phyloP scores from a whole-genome alignment of 768 basidiomycete genomes.

The Chalciporus pseudorubinellus region DNA sequence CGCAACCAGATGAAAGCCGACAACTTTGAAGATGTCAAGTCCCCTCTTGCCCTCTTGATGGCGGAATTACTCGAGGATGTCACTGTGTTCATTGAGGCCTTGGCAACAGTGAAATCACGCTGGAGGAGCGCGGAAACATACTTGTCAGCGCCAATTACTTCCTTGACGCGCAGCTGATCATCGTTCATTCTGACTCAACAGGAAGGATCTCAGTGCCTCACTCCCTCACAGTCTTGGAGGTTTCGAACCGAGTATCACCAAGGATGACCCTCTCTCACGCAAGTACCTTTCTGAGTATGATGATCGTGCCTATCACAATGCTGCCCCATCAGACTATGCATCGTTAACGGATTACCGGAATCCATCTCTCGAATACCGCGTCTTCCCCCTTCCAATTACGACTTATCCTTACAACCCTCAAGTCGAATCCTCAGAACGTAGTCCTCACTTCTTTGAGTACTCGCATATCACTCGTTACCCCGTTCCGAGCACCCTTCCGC shows the following conservation, averaged over 20 bases:
- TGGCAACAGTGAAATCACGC: conserved; percentile 26
- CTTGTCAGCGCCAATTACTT: conserved; percentile 31
- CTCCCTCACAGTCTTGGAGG: conserved; percentile 26
- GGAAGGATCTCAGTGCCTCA: conserved; percentile 28
- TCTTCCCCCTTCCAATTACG: conserved; percentile 7
- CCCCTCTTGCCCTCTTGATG: conserved; percentile 28
- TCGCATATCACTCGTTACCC: conserved; percentile 28
- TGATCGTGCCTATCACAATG: conserved; percentile 6
- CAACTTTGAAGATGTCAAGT: conserved; percentile 28
- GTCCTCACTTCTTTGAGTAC: conserved; percentile 27
- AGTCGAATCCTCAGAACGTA: conserved; percentile 8
- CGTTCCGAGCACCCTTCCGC: conserved; percentile 21
- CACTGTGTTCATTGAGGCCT: conserved; percentile 27
- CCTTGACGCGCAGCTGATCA: conserved; percentile 12
- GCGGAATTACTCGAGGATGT: conserved; percentile 31
- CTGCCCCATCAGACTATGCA: conserved; percentile 15
- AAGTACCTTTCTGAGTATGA: conserved; percentile 9
- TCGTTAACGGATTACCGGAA: conserved; percentile 13
- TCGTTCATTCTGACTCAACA: conserved; percentile 33
- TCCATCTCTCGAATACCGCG: conserved; percentile 13
- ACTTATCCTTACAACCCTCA: conserved; percentile 13
- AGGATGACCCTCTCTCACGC: conserved; percentile 7
- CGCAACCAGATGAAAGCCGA: conserved; percentile 28
- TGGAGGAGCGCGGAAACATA: conserved; percentile 35
- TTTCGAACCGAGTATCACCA: conserved; percentile 17